Percentiles rank a stretch among this genome's conserved stretches.
Evolutionary conservation across 805 yeast genomes (phyloP).

Genomic region (Cyberlindnera xylosilytica): DNA sequence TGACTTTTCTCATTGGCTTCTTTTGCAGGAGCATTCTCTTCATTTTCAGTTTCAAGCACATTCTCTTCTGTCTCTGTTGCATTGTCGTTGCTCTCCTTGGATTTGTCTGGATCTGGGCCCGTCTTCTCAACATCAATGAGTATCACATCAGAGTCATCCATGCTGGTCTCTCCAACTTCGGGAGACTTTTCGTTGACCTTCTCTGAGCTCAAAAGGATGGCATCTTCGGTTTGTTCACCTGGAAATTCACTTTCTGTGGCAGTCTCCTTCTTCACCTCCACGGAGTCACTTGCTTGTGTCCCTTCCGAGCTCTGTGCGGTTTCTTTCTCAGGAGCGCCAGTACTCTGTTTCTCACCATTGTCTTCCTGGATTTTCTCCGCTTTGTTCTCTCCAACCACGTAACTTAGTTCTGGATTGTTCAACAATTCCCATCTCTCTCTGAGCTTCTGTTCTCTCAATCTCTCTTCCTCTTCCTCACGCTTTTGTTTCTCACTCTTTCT

Average conservation of each 20-base stretch:
- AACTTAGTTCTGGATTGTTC: slow-evolving; percentile 15
- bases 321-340: too few relatives aligned
- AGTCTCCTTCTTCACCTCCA: not conserved
- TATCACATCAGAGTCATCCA: not conserved
- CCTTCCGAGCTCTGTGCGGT: too few relatives aligned
- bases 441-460: slow-evolving; percentile 30
- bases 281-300: not conserved
- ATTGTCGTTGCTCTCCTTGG: too few relatives aligned
- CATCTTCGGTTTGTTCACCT: too few relatives aligned
- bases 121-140: not conserved
- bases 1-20: not conserved
- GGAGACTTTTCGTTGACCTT: not conserved
- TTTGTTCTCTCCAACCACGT: not conserved
- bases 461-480: slow-evolving; percentile 35
- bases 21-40: not conserved
- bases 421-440: slow-evolving; percentile 26
- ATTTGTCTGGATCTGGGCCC: too few relatives aligned
- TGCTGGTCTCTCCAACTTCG: too few relatives aligned
- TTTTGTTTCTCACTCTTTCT: slow-evolving; percentile 41
- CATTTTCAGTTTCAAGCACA: not conserved
- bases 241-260: not conserved
- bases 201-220: too few relatives aligned
- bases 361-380: too few relatives aligned
- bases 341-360: too few relatives aligned
- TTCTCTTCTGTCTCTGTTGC: too few relatives aligned